Base-by-base conservation (phyloP, 2,329 filamentous ascomycete species). In the Zymoseptoria pseudotritici region DNA sequence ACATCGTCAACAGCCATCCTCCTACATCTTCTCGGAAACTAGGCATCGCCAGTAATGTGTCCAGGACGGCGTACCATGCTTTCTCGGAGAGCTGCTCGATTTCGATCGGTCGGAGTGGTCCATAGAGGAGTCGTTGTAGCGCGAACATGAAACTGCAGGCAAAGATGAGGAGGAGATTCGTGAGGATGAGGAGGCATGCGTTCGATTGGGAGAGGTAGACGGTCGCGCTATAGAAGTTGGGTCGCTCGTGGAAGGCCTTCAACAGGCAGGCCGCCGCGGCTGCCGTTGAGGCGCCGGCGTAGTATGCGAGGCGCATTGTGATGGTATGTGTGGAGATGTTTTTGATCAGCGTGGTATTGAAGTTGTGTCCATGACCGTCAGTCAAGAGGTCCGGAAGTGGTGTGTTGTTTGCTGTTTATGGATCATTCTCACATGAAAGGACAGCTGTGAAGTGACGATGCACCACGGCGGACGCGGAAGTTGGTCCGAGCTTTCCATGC, bases 151-250 rank as follows among this genome's bases (percentile, higher is more conserved):
- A 83, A 68, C 85, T 87, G 65, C 87, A 86, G 62, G 92, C 91
- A 61, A 90, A 74, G 57, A 99, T 83, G 61, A 97, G 86, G 60
- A 90, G 85, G 67, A 97, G 83, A 73, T 99, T 99, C 71, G 93
- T 90, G 69, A 99, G 81, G 64, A 96, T 92, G 84, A 97, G 89
- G 57, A 97, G 80, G 73, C 93, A 97, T 69, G 95, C 87, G 78
- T 94, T 97, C 76, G 91, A 97, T 77, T 97, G 93, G 50, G 92
- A 90, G 55, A 99, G 85, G 77, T 97, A 96, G 54, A 99, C 94
- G 78, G 91, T 94, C 66, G 94, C 92, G 58, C 93, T 95, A 79
- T 99, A 99, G 81, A 97, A 99, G 77, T 99, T 99, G 65, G 94
- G 88, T 65, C 94, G 86, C 78, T 97, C 90, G 72, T 94, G 89